phyloP scores from a whole-genome alignment of 169 alveolate species.

The Cryptosporidium canis region DNA sequence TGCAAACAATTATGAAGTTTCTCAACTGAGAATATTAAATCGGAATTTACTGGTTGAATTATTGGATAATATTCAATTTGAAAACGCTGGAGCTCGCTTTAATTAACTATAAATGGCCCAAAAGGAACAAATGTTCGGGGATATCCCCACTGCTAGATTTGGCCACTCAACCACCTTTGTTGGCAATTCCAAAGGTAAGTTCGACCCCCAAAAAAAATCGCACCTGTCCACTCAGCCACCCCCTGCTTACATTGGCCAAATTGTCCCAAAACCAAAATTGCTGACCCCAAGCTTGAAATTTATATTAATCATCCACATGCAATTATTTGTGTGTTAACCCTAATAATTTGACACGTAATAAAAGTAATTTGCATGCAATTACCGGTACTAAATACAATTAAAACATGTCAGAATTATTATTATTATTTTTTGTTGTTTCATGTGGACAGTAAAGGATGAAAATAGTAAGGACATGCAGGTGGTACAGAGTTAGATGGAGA shows the following conservation, averaged over 20 bases:
- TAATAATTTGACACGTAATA: not conserved
- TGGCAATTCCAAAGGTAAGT: slow-evolving; percentile 83
- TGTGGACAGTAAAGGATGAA: not conserved
- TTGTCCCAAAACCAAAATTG: not conserved
- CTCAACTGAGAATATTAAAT: not conserved
- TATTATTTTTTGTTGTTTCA: not conserved
- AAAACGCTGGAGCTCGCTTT: not conserved
- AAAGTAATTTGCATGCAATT: not conserved
- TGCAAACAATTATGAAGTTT: slow-evolving; percentile 22
- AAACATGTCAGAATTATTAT: not conserved
- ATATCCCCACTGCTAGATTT: slow-evolving; percentile 95
- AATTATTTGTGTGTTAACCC: too few species aligned
- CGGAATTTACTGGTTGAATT: not conserved
- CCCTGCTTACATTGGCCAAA: not conserved
- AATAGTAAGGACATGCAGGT: too few species aligned
- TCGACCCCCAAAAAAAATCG: not conserved
- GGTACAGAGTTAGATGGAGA: not conserved
- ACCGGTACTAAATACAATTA: not conserved
- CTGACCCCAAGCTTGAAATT: not conserved
- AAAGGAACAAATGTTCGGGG: slow-evolving; percentile 83
- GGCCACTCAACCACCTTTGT: slow-evolving; percentile 97
- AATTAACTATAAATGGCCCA: slow-evolving; percentile 48
- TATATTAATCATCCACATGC: too few species aligned
- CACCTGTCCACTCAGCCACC: not conserved
- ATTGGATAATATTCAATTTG: not conserved